Conservation (phyloP, 164 flowering plant genomes). For the Dillenia suffruticosa region DNA sequence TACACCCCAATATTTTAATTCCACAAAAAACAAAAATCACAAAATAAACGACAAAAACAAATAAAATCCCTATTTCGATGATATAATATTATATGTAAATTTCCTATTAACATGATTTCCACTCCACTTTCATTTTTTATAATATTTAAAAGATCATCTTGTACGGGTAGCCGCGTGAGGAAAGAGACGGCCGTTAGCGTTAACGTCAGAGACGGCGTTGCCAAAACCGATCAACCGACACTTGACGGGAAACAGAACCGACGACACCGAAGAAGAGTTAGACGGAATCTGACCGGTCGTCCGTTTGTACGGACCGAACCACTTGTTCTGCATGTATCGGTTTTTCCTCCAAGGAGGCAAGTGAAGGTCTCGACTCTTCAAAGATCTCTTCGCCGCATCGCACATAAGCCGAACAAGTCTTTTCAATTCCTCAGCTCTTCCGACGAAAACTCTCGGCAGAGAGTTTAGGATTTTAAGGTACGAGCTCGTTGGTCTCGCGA, state of each 20-base stretch:
- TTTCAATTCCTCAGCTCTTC: conserved; percentile 58
- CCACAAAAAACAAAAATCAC: neutral
- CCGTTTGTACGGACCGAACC: conserved; percentile 71
- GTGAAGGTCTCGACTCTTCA: conserved; percentile 44
- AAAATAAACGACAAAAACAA: neutral
- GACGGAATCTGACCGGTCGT: conserved; percentile 24
- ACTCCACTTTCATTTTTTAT: neutral
- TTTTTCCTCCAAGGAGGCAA: conserved; percentile 86
- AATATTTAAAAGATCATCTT: conserved; percentile 18
- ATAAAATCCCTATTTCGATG: neutral
- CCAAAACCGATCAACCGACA: conserved; percentile 60
- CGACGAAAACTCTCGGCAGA: conserved; percentile 58
- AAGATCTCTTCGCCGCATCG: conserved; percentile 55
- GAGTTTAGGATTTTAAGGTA: conserved; percentile 26
- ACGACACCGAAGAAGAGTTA: neutral
- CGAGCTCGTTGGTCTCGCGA: conserved; percentile 59
- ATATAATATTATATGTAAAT: neutral
- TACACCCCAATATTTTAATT: too few species aligned
- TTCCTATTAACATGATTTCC: conserved; percentile 1
- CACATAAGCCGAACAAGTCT: conserved; percentile 38
- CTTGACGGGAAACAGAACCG: conserved; percentile 19
- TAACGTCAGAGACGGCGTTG: conserved; percentile 23
- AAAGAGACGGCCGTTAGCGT: conserved; percentile 21
- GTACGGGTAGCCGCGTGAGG: conserved; percentile 34
- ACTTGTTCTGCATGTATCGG: conserved; percentile 67